Percentiles rank a stretch among this genome's conserved stretches.
Conservation (phyloP, 1,139 yeast genomes). For the Protomyces pachydermus region DNA sequence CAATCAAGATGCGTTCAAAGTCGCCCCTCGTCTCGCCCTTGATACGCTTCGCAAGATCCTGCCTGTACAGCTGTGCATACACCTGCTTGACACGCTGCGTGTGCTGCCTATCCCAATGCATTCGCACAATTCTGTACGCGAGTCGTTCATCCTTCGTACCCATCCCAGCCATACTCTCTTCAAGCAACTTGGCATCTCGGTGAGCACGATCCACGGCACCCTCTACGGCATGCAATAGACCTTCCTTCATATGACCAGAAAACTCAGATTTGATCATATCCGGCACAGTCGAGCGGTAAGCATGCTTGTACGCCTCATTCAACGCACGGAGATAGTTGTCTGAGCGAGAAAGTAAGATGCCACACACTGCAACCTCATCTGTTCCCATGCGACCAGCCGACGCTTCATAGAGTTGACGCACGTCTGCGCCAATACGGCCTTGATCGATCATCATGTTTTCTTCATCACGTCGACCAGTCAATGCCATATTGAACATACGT, state of each 20-base stretch:
- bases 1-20: constrained; percentile 32
- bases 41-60: constrained; percentile 31
- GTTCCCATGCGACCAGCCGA: constrained; percentile 32
- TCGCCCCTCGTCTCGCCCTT: constrained; percentile 34
- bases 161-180: constrained; percentile 33
- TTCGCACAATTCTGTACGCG: constrained; percentile 32
- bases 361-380: constrained; percentile 33
- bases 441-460: constrained; percentile 31
- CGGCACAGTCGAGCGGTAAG: constrained; percentile 30
- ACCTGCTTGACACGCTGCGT: constrained; percentile 29
- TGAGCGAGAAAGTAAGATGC: constrained; percentile 32
- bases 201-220: constrained; percentile 31
- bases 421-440: constrained; percentile 31
- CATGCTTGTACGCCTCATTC: constrained; percentile 27
- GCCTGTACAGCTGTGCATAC: constrained; percentile 28
- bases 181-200: constrained; percentile 33
- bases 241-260: constrained; percentile 35
- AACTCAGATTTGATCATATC: constrained; percentile 31
- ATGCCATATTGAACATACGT: constrained; percentile 32
- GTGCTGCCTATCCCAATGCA: constrained; percentile 28
- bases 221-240: constrained; percentile 32
- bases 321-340: constrained; percentile 32
- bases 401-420: constrained; percentile 31
- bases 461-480: constrained; percentile 30
- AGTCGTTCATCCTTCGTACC: constrained; percentile 34